Evolutionary conservation across 2,329 filamentous ascomycete genomes (phyloP).

Genomic region (Cladosporium cucumerinum): DNA sequence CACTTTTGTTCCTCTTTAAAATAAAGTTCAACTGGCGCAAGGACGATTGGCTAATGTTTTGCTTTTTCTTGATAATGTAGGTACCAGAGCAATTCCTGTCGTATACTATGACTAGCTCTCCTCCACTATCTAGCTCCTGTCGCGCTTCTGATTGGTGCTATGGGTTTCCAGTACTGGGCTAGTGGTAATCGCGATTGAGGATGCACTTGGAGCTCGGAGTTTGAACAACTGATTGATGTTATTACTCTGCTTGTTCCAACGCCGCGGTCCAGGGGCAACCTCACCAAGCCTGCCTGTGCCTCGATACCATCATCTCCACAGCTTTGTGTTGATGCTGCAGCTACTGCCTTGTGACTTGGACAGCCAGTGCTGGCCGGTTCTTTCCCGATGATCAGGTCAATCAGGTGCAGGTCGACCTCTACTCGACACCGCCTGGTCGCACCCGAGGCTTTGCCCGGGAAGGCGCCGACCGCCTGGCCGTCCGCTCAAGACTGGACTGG

Average conservation of each 20-base stretch:
- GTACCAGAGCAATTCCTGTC: conserved; percentile 40
- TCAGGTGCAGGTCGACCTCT: not conserved
- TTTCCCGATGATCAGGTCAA: not conserved
- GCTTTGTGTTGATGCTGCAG: not conserved
- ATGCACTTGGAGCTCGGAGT: not conserved
- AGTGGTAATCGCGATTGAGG: not conserved
- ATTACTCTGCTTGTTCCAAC: not conserved
- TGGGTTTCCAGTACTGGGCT: conserved; percentile 24
- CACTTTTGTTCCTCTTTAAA: not conserved
- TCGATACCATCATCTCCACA: not conserved
- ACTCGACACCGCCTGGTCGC: not conserved
- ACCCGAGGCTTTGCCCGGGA: too few species aligned
- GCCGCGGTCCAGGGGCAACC: not conserved
- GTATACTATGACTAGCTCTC: conserved; percentile 40
- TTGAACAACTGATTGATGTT: not conserved
- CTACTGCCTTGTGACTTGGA: not conserved
- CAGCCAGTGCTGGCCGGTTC: not conserved
- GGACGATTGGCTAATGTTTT: conserved; percentile 4
- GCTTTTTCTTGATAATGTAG: conserved; percentile 24
- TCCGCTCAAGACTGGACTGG: not conserved
- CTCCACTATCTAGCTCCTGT: conserved; percentile 30
- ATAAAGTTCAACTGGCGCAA: not conserved
- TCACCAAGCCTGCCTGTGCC: not conserved
- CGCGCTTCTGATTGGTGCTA: conserved; percentile 28
- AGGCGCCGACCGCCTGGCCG: not conserved